Conservation (phyloP, 2,329 filamentous ascomycete genomes). For the Diplodia sapinea region DNA sequence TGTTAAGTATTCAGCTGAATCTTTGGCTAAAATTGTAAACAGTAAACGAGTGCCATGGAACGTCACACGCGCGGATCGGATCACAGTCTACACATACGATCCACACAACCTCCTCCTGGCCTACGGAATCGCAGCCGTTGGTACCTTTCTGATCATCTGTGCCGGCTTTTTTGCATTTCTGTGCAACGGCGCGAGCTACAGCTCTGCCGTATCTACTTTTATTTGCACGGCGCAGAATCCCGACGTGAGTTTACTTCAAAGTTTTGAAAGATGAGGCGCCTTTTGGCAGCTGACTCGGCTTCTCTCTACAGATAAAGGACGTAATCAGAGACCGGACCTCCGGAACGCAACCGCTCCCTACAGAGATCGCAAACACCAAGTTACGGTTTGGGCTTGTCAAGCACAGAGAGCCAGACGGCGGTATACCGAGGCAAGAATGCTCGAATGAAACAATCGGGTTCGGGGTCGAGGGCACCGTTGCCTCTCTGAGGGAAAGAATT, state of each 20-base stretch:
- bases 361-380: not conserved
- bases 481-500: not conserved
- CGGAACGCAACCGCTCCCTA: not conserved
- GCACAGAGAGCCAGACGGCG: not conserved
- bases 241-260: not conserved
- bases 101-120: not conserved
- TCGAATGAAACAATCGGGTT: not conserved
- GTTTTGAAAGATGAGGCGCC: not conserved
- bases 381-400: not conserved
- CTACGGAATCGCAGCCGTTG: not conserved
- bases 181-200: not conserved
- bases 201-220: not conserved
- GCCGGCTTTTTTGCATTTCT: not conserved
- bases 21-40: not conserved
- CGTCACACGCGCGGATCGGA: not conserved
- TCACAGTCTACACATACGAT: slow-evolving; percentile 2
- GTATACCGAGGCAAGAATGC: not conserved
- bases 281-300: not conserved
- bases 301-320: not conserved
- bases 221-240: slow-evolving; percentile 8
- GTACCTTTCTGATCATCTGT: not conserved
- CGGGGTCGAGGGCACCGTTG: not conserved
- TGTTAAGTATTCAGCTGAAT: too few species aligned
- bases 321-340: not conserved
- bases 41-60: not conserved